Base-by-base conservation (phyloP, 257 asterid genomes). In the Solanum acaule region DNA sequence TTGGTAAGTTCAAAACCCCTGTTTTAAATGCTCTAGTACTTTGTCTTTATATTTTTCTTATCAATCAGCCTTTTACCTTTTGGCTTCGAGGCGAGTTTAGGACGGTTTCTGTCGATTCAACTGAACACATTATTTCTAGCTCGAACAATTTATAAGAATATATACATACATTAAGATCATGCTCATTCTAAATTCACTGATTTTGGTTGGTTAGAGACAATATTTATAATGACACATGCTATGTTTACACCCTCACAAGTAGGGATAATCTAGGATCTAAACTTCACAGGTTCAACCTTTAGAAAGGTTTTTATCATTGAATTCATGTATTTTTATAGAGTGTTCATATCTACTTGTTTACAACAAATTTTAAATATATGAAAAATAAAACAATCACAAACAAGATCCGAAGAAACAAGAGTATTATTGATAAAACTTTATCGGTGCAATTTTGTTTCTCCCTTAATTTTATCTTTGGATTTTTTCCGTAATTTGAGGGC, bases 1-100 rank as follows among this genome's bases (percentile, higher is more conserved):
- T 89, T 97, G 94, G 99, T 96, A 91, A 90, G 95, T 88, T 16
- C 4, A 63, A 83, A 3, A 61, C 13, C 2, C 15, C 79, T 23
- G n/a, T 86, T 86, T 82, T 10, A 16, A 38, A 49, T 81, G 44
- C 86, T 27, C 12, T 82, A 46, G 11, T 37, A 35, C 3, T 15
- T 35, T 37, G 8, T 86, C 29, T 59, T 34, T n/a, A 23, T 52
- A 61, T 76, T 10, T 87, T 82, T 73, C 70, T 87, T 76, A 59
- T 52, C 33, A 68, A 27, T 4, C 4, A 29, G n/a, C 63, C 65
- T 18, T 18, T 52, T 18, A 4, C 77, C 27, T 25, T 78, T 13
- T 1, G 14, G 63, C 37, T 16, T 25, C 6, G 18, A 44, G 18
- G 59, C 1, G 11, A 4, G 6, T 78, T 42, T 14, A 78, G 29